Percentiles rank a stretch among this genome's conserved stretches.
phyloP scores from a whole-genome alignment of 1,139 yeast genomes.

The Magnusiomyces suaveolens region DNA sequence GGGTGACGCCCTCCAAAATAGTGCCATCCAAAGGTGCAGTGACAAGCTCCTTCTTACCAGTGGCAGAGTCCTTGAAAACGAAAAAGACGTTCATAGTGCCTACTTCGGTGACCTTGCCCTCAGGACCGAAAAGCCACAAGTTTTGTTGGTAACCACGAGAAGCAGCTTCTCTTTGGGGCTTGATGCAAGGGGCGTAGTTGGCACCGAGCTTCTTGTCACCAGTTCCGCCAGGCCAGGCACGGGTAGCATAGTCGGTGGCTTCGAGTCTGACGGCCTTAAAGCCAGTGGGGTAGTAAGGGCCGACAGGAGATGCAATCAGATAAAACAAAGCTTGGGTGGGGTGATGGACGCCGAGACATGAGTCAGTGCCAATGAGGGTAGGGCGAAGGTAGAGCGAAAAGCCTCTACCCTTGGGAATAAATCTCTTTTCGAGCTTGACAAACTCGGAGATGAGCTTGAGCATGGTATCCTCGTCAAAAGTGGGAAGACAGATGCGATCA shows the following conservation, averaged over 20 bases:
- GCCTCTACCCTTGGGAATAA: constrained; percentile 78
- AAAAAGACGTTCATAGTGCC: constrained; percentile 96
- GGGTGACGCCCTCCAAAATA: constrained; percentile 90
- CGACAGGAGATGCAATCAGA: constrained; percentile 84
- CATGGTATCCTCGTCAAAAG: constrained; percentile 69
- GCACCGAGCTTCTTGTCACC: constrained; percentile 96
- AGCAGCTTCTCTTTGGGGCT: constrained; percentile 85
- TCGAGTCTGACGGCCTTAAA: constrained; percentile 89
- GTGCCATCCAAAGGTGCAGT: constrained; percentile 98
- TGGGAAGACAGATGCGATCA: constrained; percentile 75
- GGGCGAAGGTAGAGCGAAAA: constrained; percentile 91
- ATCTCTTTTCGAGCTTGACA: constrained; percentile 58
- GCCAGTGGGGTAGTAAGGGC: constrained; percentile 79
- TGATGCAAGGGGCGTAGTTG: constrained; percentile 89
- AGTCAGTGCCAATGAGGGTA: constrained; percentile 84
- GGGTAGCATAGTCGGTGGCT: constrained; percentile 82
- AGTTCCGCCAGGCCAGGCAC: constrained; percentile 99
- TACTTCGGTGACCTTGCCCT: constrained; percentile 84
- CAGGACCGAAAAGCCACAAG: constrained; percentile 91
- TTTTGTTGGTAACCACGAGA: constrained; percentile 85
- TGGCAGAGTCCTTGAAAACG: constrained; percentile 55
- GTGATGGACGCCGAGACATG: constrained; percentile 70
- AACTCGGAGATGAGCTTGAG: constrained; percentile 65
- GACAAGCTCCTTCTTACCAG: constrained; percentile 82
- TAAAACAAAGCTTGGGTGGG: constrained; percentile 75